Evolutionary conservation across 352 stramenopile genomes (phyloP).

Genomic region (Pythium brachiatum): DNA sequence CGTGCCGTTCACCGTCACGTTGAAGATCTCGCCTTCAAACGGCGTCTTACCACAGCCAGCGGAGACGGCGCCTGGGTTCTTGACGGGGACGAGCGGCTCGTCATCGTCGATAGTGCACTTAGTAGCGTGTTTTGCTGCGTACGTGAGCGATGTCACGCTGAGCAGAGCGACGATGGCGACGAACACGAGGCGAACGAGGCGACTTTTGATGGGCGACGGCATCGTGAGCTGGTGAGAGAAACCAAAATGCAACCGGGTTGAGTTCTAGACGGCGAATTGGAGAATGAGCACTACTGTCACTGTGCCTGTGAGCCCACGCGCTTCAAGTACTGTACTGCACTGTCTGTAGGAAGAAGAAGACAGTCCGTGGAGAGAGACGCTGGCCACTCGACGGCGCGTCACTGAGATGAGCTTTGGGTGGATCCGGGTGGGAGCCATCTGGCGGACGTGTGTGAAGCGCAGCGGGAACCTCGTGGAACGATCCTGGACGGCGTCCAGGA

Average conservation of each 20-base stretch:
- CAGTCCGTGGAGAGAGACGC: not conserved
- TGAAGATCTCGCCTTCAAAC: constrained; percentile 19
- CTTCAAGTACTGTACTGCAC: too few relatives aligned
- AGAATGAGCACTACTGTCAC: too few relatives aligned
- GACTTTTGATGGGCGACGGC: not conserved
- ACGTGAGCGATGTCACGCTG: not conserved
- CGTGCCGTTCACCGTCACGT: constrained; percentile 26
- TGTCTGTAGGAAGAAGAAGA: not conserved
- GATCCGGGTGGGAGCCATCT: not conserved
- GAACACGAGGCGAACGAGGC: not conserved
- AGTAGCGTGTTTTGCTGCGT: not conserved
- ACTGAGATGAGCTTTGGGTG: not conserved
- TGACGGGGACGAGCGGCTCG: not conserved
- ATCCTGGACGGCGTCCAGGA: too few relatives aligned
- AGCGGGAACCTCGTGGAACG: not conserved
- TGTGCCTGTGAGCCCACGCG: too few relatives aligned
- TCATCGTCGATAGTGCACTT: not conserved
- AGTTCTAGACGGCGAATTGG: not conserved
- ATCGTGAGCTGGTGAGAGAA: not conserved
- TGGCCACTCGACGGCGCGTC: not conserved
- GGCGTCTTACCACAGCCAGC: not conserved
- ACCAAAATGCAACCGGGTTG: not conserved
- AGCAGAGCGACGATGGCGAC: not conserved
- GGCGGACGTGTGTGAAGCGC: not conserved
- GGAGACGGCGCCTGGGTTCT: not conserved